A percentile compares a stretch with the other conserved stretches of the same genome.
phyloP scores from a whole-genome alignment of 768 basidiomycete species.

The Trichaptum fuscoviolaceum region DNA sequence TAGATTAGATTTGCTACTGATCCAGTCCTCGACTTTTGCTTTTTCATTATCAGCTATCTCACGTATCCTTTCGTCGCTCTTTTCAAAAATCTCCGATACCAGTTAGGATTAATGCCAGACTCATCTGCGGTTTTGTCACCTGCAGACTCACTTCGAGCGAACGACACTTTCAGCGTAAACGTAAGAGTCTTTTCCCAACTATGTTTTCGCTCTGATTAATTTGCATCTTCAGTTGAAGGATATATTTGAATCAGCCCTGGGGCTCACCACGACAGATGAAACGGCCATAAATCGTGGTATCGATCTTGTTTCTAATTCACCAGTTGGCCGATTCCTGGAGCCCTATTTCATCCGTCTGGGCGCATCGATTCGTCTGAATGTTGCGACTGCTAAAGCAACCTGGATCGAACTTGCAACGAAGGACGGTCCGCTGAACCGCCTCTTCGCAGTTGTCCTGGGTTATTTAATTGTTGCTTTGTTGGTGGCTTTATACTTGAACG shows the following conservation, averaged over 20 bases:
- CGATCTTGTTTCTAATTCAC: constrained; percentile 20
- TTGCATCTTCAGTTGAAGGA: no score
- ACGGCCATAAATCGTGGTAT: no score
- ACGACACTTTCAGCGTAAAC: background rate
- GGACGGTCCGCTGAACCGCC: constrained; percentile 57
- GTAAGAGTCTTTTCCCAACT: background rate
- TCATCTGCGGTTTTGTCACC: no score
- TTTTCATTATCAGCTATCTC: constrained; percentile 44
- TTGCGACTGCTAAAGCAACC: constrained; percentile 30
- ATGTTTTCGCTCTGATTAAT: no score
- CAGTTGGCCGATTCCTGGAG: no score
- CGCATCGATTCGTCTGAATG: constrained; percentile 41
- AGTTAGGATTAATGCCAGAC: no score
- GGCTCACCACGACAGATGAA: no score
- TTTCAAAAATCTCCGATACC: constrained; percentile 6
- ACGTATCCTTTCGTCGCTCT: constrained; percentile 20
- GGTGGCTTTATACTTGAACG: constrained; percentile 65
- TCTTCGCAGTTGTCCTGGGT: constrained; percentile 69
- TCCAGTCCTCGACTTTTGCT: constrained; percentile 68
- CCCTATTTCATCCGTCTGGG: constrained; percentile 63
- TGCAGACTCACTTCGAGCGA: background rate
- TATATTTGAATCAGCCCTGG: no score
- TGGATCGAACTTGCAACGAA: no score
- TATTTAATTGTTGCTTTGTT: constrained; percentile 60
- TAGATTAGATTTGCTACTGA: constrained; percentile 79